Conservation (phyloP, 208 protist species). For the Leishmania major region DNA sequence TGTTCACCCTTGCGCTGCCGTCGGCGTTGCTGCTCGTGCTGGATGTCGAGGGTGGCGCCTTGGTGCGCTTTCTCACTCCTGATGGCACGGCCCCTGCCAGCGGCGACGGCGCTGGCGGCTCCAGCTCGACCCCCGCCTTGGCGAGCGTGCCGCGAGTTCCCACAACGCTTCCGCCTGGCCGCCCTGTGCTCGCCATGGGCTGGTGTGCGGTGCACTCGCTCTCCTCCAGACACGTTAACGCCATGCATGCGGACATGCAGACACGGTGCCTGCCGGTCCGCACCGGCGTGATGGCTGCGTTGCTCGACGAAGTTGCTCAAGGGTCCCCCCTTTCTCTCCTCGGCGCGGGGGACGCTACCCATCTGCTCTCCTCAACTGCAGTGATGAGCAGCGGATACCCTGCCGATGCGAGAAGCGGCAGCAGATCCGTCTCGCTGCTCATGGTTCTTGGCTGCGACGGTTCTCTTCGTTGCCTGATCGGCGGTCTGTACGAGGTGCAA, state of each 20-base stretch:
- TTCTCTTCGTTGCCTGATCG: constrained; percentile 51
- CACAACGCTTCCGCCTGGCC: constrained; percentile 22
- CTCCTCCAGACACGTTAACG: constrained; percentile 1
- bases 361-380: neutral
- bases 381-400: neutral
- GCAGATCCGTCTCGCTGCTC: constrained; percentile 38
- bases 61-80: constrained; percentile 62
- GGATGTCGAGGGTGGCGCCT: constrained; percentile 71
- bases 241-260: constrained; percentile 15
- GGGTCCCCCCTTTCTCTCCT: neutral
- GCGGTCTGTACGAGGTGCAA: constrained; percentile 66
- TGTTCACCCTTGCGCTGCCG: constrained; percentile 65
- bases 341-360: neutral
- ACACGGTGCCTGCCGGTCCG: constrained; percentile 36
- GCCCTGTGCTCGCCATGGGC: constrained; percentile 25
- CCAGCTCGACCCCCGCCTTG: neutral
- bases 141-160: constrained; percentile 11
- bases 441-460: constrained; percentile 55
- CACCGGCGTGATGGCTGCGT: constrained; percentile 17
- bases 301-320: constrained; percentile 32
- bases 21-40: constrained; percentile 52
- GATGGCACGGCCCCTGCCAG: neutral
- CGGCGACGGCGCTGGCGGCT: neutral
- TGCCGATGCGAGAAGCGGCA: neutral
- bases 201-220: constrained; percentile 32